Evolutionary conservation across 371 early-diverging fungal genomes (phyloP).

Genomic region (Basidiobolus heterosporus): DNA sequence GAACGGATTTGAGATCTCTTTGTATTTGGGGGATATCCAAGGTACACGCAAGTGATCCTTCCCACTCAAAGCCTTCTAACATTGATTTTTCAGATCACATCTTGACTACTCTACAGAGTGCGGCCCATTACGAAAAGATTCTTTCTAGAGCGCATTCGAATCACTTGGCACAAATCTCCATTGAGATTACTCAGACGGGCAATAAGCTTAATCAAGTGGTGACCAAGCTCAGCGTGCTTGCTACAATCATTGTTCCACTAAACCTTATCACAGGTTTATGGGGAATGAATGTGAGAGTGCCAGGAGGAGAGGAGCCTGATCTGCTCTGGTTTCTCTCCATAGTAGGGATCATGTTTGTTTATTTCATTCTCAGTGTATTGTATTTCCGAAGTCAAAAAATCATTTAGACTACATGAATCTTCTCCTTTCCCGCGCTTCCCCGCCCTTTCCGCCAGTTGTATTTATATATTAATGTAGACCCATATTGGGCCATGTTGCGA

Average conservation of each 20-base stretch:
- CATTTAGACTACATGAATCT: no score
- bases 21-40: slow-evolving; percentile 86
- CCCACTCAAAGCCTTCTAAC: background rate
- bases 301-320: background rate
- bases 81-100: slow-evolving; percentile 53
- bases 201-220: slow-evolving; percentile 82
- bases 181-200: slow-evolving; percentile 88
- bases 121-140: slow-evolving; percentile 79
- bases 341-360: no score
- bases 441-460: no score
- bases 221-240: slow-evolving; percentile 77
- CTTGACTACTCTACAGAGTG: slow-evolving; percentile 76
- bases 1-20: slow-evolving; percentile 37
- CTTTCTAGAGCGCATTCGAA: slow-evolving; percentile 82
- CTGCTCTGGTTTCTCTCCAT: no score
- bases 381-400: no score
- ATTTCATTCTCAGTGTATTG: no score
- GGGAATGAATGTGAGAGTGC: slow-evolving; percentile 1
- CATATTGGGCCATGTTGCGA: no score
- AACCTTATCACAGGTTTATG: background rate
- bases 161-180: slow-evolving; percentile 88
- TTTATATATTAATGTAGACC: no score
- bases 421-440: no score
- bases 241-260: slow-evolving; percentile 84
- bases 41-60: slow-evolving; percentile 13